A percentile compares a stretch with the other conserved stretches of the same genome.
These are phyloP conservation scores for Boletus rubroflammeus DNA, from an alignment of 768 basidiomycete species.

Conservation along the genomic window DNA sequence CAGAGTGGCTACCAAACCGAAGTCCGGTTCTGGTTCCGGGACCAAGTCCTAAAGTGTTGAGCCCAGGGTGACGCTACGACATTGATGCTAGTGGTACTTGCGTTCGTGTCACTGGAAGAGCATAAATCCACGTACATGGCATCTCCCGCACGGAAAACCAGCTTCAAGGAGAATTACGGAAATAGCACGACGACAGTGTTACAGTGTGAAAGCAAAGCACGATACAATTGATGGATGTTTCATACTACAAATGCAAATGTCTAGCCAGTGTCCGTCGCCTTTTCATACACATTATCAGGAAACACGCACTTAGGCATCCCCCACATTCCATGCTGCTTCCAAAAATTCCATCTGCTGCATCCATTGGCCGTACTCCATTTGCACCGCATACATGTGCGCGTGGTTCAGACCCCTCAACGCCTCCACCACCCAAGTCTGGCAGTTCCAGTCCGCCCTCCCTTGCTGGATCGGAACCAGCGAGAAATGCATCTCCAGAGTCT, in stretches of 20 bases:
- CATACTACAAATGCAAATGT: not conserved
- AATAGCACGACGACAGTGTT: not conserved
- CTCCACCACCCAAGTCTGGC: slow-evolving; percentile 23
- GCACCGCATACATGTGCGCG: slow-evolving; percentile 13
- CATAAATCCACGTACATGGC: not conserved
- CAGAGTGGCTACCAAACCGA: not conserved
- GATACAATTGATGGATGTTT: not conserved
- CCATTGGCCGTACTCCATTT: slow-evolving; percentile 13
- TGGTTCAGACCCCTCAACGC: slow-evolving; percentile 12
- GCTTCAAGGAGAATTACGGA: not conserved
- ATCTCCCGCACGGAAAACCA: not conserved
- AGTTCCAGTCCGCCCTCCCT: slow-evolving; percentile 12
- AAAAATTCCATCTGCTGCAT: slow-evolving; percentile 15
- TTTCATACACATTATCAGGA: not conserved
- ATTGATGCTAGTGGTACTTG: not conserved
- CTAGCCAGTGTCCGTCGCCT: not conserved
- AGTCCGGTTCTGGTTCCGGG: not conserved
- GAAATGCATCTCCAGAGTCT: slow-evolving; percentile 2
- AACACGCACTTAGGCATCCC: slow-evolving; percentile 5
- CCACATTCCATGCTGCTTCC: slow-evolving; percentile 15
- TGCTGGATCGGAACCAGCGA: slow-evolving; percentile 13
- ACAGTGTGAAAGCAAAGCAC: not conserved
- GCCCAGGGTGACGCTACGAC: not conserved
- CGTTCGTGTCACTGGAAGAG: not conserved
- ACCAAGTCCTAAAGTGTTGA: not conserved